phyloP scores from a whole-genome alignment of 257 asterid genomes.

The Osmanthus fragrans region DNA sequence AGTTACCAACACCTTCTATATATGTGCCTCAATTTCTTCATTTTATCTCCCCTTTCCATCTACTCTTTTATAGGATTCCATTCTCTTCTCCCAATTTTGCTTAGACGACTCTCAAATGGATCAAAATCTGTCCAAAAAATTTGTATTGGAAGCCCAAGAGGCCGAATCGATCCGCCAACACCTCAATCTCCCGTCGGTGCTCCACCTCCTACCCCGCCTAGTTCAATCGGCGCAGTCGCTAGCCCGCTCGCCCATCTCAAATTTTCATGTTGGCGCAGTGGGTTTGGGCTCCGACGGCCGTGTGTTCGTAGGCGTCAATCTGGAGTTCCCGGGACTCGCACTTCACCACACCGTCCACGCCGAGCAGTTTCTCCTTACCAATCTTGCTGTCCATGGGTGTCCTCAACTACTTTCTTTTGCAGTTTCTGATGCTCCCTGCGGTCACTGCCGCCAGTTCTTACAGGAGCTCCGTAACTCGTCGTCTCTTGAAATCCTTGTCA shows the following conservation, averaged over 20 bases:
- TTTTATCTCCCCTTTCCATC: not conserved
- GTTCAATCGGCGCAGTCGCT: constrained; percentile 63
- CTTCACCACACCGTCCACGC: constrained; percentile 88
- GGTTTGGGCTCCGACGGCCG: constrained; percentile 95
- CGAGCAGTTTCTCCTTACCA: constrained; percentile 80
- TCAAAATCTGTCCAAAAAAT: constrained; percentile 35
- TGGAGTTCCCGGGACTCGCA: constrained; percentile 81
- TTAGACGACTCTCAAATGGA: constrained; percentile 27
- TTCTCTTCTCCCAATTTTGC: not conserved
- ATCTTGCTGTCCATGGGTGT: constrained; percentile 55
- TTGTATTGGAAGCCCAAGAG: constrained; percentile 58
- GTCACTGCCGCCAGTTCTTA: constrained; percentile 94
- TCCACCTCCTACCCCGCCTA: constrained; percentile 73
- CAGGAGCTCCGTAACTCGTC: constrained; percentile 77
- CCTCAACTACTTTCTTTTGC: constrained; percentile 60
- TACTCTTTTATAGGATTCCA: not conserved
- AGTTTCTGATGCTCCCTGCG: constrained; percentile 94
- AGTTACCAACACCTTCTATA: not conserved
- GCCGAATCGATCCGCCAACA: constrained; percentile 64
- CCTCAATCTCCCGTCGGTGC: constrained; percentile 62
- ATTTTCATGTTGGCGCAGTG: constrained; percentile 73
- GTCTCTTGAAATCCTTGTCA: constrained; percentile 51
- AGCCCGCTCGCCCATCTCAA: constrained; percentile 87
- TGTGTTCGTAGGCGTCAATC: constrained; percentile 72
- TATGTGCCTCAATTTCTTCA: not conserved